Evolutionary conservation across 2,329 filamentous ascomycete genomes (phyloP).

Genomic region (Alternaria sp.): DNA sequence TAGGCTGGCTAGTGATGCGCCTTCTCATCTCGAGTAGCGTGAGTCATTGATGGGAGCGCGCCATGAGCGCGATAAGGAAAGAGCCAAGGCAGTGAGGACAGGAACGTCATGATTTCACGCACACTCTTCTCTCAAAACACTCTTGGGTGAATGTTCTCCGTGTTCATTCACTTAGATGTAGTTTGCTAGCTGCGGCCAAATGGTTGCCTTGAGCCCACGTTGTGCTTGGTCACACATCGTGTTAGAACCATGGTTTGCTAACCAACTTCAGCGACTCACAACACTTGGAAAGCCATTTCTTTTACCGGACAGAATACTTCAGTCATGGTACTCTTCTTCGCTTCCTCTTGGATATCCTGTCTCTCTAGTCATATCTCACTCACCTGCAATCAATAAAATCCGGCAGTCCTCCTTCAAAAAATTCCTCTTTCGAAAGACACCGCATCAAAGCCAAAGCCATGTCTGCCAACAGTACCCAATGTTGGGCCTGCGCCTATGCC

Average conservation of each 20-base stretch:
- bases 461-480: neutral
- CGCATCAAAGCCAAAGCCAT: neutral
- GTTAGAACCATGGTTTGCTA: neutral
- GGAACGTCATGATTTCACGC: neutral
- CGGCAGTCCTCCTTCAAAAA: neutral
- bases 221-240: neutral
- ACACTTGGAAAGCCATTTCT: neutral
- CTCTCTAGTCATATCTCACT: neutral
- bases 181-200: no score
- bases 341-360: neutral
- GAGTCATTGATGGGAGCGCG: neutral
- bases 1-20: neutral
- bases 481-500: constrained; percentile 1
- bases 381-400: neutral
- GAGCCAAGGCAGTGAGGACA: neutral
- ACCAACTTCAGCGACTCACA: neutral
- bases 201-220: neutral
- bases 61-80: neutral
- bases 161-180: neutral
- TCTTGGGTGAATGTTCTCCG: neutral
- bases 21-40: neutral
- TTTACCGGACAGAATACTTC: neutral
- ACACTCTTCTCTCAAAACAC: neutral
- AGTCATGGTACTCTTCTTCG: neutral
- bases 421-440: neutral